Evolutionary conservation across 31 red algal species (phyloP), one percentile per base, ranked within the genome.

Genomic region (Bonnemaisonia californica): DNA sequence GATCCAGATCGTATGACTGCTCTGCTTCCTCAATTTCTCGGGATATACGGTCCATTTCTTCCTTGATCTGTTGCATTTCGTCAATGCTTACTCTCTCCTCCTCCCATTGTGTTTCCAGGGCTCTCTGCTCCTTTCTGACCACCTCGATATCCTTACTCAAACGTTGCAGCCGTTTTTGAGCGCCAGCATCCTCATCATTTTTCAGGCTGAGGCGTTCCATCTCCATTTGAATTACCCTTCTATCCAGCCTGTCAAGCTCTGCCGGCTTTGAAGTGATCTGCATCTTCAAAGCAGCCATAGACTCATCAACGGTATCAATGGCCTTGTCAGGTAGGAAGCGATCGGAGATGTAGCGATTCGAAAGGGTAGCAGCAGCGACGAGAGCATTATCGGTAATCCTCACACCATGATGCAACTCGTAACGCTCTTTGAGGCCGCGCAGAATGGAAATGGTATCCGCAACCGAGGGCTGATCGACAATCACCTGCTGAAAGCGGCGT

Each of bases 241-340:
- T 84, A 66, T 99, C 97, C 13, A 99, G 41, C 22, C 76, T 64
- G 58, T 96, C 93, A 3, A 99, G 76, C 62, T 74, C 88, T 28
- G 76, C 83, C 40, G 97, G 97, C 80, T 99, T 96, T 35, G 89
- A 94, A 31, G 87, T 94, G 23, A 94, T 94, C 39, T 96, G 89
- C 93, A 99, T 99, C 69, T 93, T 93, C 60, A 99, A 42, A 9
- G 71, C 79, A 24, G 91, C 91, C 76, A 85, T 87, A 3, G 88
- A 76, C 67, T 99, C 98, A 79, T 99, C 98, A 9, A 99, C 81
- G 30, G 90, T 70, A 87, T 99, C 98, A 80, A 99, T 99, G 13
- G 94, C 98, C 85, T 99, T 99, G 71, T 99, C 98, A 4, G 98
- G 98, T 41, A 99, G 73, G 67, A 96, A 95, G 21, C 98, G 81